A percentile compares a stretch with the other conserved stretches of the same genome.
Conservation (phyloP, 768 basidiomycete species). For the Mrakia frigida region DNA sequence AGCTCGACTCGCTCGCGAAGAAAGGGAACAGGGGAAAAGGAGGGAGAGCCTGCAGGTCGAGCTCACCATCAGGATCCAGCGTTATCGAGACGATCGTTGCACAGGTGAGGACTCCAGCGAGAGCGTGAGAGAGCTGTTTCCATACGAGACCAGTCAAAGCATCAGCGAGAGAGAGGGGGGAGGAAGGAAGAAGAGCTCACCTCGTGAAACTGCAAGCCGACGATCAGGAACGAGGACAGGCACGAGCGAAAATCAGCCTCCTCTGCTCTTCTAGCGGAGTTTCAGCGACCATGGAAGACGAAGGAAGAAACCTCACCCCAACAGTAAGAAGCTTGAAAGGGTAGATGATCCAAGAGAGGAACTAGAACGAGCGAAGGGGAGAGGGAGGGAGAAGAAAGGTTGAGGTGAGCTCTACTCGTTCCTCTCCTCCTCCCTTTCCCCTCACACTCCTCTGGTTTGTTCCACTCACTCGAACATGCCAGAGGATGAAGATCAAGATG, state of each 20-base stretch:
- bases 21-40: too few species aligned
- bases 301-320: conserved; percentile 33
- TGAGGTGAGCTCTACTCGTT: neutral
- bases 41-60: neutral
- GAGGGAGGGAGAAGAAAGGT: neutral
- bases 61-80: conserved; percentile 67
- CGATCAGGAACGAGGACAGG: too few species aligned
- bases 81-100: conserved; percentile 80
- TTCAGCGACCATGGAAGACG: neutral
- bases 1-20: neutral
- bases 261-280: neutral
- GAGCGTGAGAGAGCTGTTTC: conserved; percentile 81
- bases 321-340: conserved; percentile 42
- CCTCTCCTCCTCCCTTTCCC: neutral
- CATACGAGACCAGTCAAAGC: too few species aligned
- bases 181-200: conserved; percentile 32
- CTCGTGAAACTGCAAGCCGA: conserved; percentile 28
- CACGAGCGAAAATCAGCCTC: neutral
- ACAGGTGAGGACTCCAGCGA: conserved; percentile 73
- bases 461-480: conserved; percentile 15
- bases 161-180: neutral
- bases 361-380: neutral
- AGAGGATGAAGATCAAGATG: conserved; percentile 12
- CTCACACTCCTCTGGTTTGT: too few species aligned
- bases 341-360: conserved; percentile 38